Percentiles rank a stretch among this genome's conserved stretches.
phyloP scores from a whole-genome alignment of 139 green algal genomes.

The Chlamydomonas sphaeroides region DNA sequence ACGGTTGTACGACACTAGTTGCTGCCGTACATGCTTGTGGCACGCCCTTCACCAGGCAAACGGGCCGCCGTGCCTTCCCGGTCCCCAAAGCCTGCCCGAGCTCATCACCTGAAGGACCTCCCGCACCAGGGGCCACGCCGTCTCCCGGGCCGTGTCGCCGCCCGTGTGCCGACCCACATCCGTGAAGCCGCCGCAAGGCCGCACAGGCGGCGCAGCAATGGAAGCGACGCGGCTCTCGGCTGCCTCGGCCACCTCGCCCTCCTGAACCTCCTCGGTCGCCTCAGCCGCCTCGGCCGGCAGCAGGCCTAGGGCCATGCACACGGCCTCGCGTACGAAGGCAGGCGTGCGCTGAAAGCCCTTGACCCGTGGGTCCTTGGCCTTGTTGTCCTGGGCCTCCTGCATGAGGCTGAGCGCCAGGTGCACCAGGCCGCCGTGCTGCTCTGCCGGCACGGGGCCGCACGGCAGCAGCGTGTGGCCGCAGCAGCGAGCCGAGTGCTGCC shows the following conservation, averaged over 20 bases:
- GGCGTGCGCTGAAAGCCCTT: slow-evolving; percentile 42
- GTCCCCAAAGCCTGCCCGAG: too few species aligned
- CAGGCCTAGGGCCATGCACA: neutral
- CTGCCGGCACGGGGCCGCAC: neutral
- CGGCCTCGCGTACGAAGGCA: neutral
- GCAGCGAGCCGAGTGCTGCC: neutral
- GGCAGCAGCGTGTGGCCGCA: neutral
- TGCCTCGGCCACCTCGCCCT: too few species aligned
- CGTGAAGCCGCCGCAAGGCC: slow-evolving; percentile 36
- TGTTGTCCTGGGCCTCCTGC: neutral
- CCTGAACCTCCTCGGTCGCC: neutral
- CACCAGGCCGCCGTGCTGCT: neutral
- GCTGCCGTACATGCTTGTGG: neutral
- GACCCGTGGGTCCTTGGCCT: neutral
- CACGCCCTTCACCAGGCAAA: neutral
- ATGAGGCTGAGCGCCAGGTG: neutral
- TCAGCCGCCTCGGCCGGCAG: neutral
- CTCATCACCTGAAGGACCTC: slow-evolving; percentile 34
- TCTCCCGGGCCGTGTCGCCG: slow-evolving; percentile 13
- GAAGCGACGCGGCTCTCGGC: too few species aligned
- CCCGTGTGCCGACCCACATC: slow-evolving; percentile 53
- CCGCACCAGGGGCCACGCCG: slow-evolving; percentile 46
- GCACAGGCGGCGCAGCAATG: too few species aligned
- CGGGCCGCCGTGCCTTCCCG: neutral
- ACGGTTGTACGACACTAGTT: neutral